Base-by-base conservation (phyloP, 2,329 filamentous ascomycete species). In the Venturia nashicola region DNA sequence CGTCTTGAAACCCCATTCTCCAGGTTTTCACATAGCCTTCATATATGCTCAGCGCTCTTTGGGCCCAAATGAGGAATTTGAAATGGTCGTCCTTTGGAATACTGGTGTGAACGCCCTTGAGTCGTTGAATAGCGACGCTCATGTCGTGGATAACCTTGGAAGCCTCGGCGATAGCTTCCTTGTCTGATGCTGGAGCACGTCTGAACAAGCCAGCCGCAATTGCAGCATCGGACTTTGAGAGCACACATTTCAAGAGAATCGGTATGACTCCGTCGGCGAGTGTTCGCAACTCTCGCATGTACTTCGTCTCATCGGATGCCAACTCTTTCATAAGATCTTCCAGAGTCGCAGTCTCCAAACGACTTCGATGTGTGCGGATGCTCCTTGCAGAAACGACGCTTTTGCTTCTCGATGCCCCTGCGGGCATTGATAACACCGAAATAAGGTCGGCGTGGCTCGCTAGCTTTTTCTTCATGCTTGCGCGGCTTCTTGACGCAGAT, bases 231-330 rank as follows among this genome's bases (percentile, higher is more conserved):
- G 85, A 85, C 66, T 89, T 86, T 11, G 86, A 88, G 14, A 97
- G 82, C 9, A 96, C 89, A 68, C 91, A 90, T 11, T 87, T 90
- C 61, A 99, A 78, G 1, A 99, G 82, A 2, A 97, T 93, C 0
- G 94, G 94, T 64, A 99, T 90, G 27, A 99, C 93, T 64, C 94
- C 94, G 69, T 96, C 92, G 8, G 97, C 92, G 40, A 99, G 77
- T 0, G 94, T 97, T 71, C 91, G 91, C 40, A 99, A 81, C 75
- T 99, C 94, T 63, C 92, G 84, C 75, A 88, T 87, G 72, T 97
- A 99, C 68, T 94, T 88, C 55, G 83, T 79, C 74, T 99, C 94
- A 69, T 97, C 94, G 5, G 88, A 83, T 12, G 84, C 80, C 67
- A 99, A 86, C 71, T 96, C 91, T 62, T 82, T 81, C 73, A 97